Evolutionary conservation across 2,329 filamentous ascomycete species (phyloP).

Genomic region (Arthrocladium fulminans): DNA sequence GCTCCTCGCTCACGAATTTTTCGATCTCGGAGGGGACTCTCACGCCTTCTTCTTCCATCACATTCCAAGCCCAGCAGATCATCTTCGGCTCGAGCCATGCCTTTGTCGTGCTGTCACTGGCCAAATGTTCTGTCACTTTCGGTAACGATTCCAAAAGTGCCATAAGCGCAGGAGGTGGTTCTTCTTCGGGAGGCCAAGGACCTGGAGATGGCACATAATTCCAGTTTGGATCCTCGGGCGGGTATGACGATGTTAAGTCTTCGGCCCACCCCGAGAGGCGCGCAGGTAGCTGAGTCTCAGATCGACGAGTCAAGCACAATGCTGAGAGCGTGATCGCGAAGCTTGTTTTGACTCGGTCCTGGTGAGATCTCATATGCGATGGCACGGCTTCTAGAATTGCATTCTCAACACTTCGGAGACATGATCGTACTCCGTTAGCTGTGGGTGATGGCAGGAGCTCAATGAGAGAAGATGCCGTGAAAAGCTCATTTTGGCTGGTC

Average conservation of each 20-base stretch:
- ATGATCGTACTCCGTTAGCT: conserved; percentile 10
- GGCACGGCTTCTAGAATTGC: neutral
- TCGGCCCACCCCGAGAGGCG: conserved; percentile 31
- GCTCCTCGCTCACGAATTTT: conserved; percentile 3
- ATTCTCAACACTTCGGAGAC: conserved; percentile 9
- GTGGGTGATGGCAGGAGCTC: conserved; percentile 15
- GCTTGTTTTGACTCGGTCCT: conserved; percentile 12
- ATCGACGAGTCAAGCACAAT: conserved; percentile 16
- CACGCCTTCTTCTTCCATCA: conserved; percentile 31
- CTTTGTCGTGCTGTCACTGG: neutral
- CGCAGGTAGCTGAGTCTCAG: conserved; percentile 23
- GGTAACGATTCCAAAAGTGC: conserved; percentile 14
- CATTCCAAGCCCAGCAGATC: conserved; percentile 36
- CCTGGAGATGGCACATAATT: conserved; percentile 19
- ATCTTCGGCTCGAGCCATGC: conserved; percentile 17
- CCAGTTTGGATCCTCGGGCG: conserved; percentile 27
- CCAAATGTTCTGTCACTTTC: conserved; percentile 9
- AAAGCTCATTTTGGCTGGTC: conserved; percentile 17
- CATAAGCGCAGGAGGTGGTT: conserved; percentile 19
- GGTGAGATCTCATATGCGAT: neutral
- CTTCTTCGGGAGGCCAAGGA: conserved; percentile 17
- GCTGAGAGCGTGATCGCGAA: conserved; percentile 20
- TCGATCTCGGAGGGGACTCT: conserved; percentile 13
- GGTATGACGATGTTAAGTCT: conserved; percentile 20
- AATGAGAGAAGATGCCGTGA: conserved; percentile 12